Evolutionary conservation across 176 grass and related monocot genomes (phyloP).

Genomic region (Echinochloa phyllopogon): DNA sequence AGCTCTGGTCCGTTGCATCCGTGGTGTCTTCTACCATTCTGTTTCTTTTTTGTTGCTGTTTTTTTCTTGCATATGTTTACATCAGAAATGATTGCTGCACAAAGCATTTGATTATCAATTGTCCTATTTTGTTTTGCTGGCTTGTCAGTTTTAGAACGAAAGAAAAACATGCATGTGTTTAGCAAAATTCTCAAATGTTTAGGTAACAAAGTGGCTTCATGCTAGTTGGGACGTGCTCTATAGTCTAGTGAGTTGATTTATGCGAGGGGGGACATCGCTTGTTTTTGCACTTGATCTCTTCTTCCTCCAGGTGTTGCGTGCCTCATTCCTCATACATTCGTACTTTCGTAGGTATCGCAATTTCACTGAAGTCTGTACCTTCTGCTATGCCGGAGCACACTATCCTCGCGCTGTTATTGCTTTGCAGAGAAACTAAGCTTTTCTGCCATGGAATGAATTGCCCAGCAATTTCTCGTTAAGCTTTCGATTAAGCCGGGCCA

Average conservation of each 20-base stretch:
- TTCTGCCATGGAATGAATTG: not conserved
- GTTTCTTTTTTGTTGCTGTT: not conserved
- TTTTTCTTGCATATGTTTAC: not conserved
- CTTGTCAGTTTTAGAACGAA: not conserved
- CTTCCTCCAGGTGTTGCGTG: no score
- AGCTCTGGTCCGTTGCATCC: not conserved
- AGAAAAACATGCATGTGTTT: not conserved
- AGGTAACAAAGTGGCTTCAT: no score
- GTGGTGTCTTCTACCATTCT: not conserved
- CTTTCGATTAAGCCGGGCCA: no score
- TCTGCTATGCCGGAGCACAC: no score
- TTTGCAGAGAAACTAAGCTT: no score
- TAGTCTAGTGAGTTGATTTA: not conserved
- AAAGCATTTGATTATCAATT: not conserved
- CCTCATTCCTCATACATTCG: no score
- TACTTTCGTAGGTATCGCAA: no score
- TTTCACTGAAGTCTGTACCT: no score
- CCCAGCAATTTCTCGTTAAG: not conserved
- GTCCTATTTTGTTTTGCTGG: not conserved
- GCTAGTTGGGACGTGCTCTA: not conserved
- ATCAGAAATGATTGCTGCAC: not conserved
- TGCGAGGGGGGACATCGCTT: not conserved
- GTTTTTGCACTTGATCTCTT: not conserved
- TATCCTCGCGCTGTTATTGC: no score
- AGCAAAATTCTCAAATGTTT: not conserved